These are phyloP conservation scores for Globisporangium heterothallicum DNA, from an alignment of 352 stramenopile species.

Conservation along the genomic window DNA sequence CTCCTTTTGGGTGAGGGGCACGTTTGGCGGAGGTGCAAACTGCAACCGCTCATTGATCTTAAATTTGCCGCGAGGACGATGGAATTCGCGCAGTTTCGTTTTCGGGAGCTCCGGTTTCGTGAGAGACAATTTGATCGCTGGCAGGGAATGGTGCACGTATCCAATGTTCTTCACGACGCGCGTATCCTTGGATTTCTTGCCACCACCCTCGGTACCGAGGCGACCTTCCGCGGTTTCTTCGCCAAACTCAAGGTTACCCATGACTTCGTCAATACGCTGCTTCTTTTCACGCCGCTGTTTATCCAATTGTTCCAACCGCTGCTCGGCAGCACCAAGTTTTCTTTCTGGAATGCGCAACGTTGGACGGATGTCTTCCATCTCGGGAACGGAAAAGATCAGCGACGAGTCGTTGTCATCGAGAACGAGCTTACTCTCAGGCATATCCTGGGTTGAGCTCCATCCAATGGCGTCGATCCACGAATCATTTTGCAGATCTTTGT, in stretches of 20 bases:
- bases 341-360: conserved; percentile 79
- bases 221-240: conserved; percentile 64
- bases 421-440: conserved; percentile 77
- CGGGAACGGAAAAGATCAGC: conserved; percentile 67
- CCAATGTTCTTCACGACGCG: conserved; percentile 84
- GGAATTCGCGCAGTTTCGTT: conserved; percentile 75
- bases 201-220: conserved; percentile 55
- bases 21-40: conserved; percentile 38
- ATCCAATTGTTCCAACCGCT: conserved; percentile 61
- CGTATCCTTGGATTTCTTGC: conserved; percentile 80
- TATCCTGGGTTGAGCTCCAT: conserved; percentile 75
- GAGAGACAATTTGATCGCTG: conserved; percentile 83
- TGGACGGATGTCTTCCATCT: conserved; percentile 77
- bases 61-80: conserved; percentile 79
- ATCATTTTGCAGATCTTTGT: conserved; percentile 62
- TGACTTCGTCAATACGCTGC: conserved; percentile 75
- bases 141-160: conserved; percentile 78
- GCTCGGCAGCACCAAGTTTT: conserved; percentile 73
- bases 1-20: conserved; percentile 40
- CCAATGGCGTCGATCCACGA: conserved; percentile 75
- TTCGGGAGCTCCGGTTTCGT: conserved; percentile 83
- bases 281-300: conserved; percentile 77
- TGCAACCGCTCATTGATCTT: conserved; percentile 79
- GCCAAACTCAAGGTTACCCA: conserved; percentile 74
- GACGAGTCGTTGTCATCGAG: conserved; percentile 79